Base-by-base conservation (phyloP, 352 stramenopile species). In the Globisporangium polare region DNA sequence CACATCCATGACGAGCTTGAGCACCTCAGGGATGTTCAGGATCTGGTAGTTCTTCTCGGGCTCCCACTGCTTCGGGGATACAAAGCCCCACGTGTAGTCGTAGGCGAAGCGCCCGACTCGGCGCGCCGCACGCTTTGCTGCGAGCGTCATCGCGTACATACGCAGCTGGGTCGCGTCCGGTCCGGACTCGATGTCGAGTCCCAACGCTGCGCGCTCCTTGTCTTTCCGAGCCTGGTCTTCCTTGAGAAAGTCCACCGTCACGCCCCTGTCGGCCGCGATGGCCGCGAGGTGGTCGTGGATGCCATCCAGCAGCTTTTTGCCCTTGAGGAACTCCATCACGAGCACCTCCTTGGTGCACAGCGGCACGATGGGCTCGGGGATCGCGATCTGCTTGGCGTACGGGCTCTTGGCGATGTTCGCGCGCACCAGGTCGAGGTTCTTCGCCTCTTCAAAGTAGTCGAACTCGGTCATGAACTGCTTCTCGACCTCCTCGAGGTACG, bases 391-490 rank as follows among this genome's bases (percentile, higher is more conserved):
- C 1, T 62, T 67, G 0, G 74, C 76, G 62, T 85, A 95, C 41
- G 82, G 85, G 60, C 78, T 93, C 62, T 84, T 86, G 4, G 75
- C 76, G 59, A 98, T 91, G 71, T 98, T 98, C 8, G 66, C 62
- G 13, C 95, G 77, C 39, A 99, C 89, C 26, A 74, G 86, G 6
- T 77, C 76, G 13, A 98, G 72, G 63, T 98, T 97, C 58, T 89
- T 80, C 46, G 88, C 94, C 70, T 99, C 96, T 65, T 92, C 76
- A 0, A 77, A 50, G 81, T 98, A 99, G 69, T 99, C 94, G 73
- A 99, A 99, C 74, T 99, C 96, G 22, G 92, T 98, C 88, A 98
- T 95, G 69, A 99, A 99, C 77, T 98, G 95, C 63, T 97, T 96
- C 76, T 99, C 95, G 47, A 99, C 93, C 68, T 99, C 95, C 26